These are phyloP conservation scores for Peltaster fructicola DNA, from an alignment of 2,329 filamentous ascomycete species.

Conservation along the genomic window DNA sequence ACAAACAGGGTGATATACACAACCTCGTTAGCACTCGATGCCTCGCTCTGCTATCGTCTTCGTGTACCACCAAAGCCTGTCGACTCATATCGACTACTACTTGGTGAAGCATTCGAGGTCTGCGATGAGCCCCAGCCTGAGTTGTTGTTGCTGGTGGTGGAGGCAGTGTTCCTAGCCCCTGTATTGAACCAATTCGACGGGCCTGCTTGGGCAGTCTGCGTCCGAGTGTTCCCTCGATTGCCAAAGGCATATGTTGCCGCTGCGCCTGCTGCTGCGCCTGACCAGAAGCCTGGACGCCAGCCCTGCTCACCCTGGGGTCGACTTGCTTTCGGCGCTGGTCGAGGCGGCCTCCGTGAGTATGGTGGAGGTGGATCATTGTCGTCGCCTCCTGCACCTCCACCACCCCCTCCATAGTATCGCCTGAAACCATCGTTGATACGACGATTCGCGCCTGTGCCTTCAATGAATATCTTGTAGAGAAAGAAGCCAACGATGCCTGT, in stretches of 20 bases:
- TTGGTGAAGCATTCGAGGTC: not conserved
- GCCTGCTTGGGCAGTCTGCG: slow-evolving; percentile 18
- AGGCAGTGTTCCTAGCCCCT: no score
- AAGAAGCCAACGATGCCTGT: slow-evolving; percentile 14
- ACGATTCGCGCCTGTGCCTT: slow-evolving; percentile 5
- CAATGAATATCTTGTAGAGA: slow-evolving; percentile 14
- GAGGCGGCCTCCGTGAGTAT: slow-evolving; percentile 19
- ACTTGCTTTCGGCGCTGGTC: slow-evolving; percentile 4
- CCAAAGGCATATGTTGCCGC: slow-evolving; percentile 51
- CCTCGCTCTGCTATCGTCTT: slow-evolving; percentile 3
- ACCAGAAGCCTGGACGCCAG: slow-evolving; percentile 63
- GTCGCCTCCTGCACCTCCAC: slow-evolving; percentile 25
- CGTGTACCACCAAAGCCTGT: slow-evolving; percentile 4
- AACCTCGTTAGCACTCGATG: not conserved
- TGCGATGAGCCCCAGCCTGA: not conserved
- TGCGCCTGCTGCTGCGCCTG: slow-evolving; percentile 47
- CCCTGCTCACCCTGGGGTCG: slow-evolving; percentile 19
- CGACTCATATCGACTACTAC: slow-evolving; percentile 3
- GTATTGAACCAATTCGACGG: slow-evolving; percentile 15
- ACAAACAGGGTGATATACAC: not conserved
- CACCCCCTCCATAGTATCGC: slow-evolving; percentile 20
- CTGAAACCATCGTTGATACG: slow-evolving; percentile 5
- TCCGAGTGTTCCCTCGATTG: slow-evolving; percentile 13
- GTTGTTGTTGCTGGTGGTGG: no score
- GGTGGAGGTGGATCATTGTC: slow-evolving; percentile 33